Base-by-base conservation (phyloP, 1,284 basidiomycete species). In the Microbotryum scabiosae region DNA sequence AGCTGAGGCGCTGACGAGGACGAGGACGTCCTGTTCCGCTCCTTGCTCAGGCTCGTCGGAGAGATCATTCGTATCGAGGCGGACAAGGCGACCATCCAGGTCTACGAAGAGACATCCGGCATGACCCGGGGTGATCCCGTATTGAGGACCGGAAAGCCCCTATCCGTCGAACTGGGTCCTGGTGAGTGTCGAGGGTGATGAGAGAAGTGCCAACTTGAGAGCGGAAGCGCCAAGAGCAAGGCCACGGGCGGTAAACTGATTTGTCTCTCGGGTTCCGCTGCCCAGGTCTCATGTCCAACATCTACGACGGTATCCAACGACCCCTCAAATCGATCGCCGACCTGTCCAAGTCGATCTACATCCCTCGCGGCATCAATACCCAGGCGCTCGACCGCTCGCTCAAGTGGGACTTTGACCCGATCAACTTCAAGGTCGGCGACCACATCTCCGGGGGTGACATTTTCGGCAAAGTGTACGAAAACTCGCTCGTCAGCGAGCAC, bases 71-170 rank as follows among this genome's bases (percentile, higher is more conserved):
- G 93, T 73, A 96, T 97, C 77, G 92, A 97, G 72, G 84, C 85
- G 62, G 93, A 96, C 78, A 92, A 97, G 78, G 88, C 90, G 56
- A 98, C 94, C 9, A 97, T 98, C 67, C 96, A 99, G 78, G 96
- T 99, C n/a, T 98, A 99, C 75, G 96, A 97, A 76, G 93, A 97
- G 80, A 97, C 92, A 5, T 93, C 71, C 28, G 76, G 76, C 63
- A 77, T 99, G 56, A 96, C 91, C 20, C 92, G 98, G 61, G 94
- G 94, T 50, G 94, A 99, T 79, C 94, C 94, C 59, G 96, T 99
- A 18, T 79, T 99, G 73, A 82, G 93, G 62, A 98, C 94, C 49
- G 94, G 94, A 63, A 98, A 98, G 77, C 94, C 94, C 45, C 83
- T 99, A 60, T 91, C 88, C 75, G 96, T 98, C 63, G 94, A 99